Evolutionary conservation across 1,139 yeast genomes (phyloP), one percentile per base, ranked within the genome.

Genomic region (Blastobotrys buckinghamii): DNA sequence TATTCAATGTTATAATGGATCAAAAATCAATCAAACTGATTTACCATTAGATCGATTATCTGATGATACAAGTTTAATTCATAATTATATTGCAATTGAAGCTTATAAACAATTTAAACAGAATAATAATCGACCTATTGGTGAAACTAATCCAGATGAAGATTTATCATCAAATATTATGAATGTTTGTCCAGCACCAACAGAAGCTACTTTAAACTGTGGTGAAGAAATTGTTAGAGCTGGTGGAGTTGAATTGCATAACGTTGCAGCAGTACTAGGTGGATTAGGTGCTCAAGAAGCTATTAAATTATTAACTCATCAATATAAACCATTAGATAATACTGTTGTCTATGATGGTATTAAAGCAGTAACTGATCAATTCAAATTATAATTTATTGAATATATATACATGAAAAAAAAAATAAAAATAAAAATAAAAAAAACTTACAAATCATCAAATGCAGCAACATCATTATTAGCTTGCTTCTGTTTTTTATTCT

Each of bases 251-350:
- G 78, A 75, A 53, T 49, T 79, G 17, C 70, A 74, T 47, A 76
- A 77, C 52, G 72, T 75, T 12, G 65, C 78, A 1, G 65, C 83
- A 0, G 65, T 84, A n/a, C 68, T 85, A 57, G 96, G 95, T 4
- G 96, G 95, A 0, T 68, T 86, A 10, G 86, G 79, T 0, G 80
- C 88, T 16, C 95, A 88, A 61, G 96, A 88, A 60, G 52, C 53
- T 10, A 52, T 62, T 37, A 62, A 70, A 66, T 59, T 83, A 2
- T 63, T 83, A 13, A 77, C 95, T 1, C 76, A 77, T 42, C 96
- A 88, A 63, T 87, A 84, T 57, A 72, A 81, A 5, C 90, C 95
- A 1, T 61, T 85, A 42, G 82, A 82, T 54, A 83, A 85, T 56
- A 66, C 81, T 19, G 71, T 81, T 47, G 73, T 82, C 0, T 85